Base-by-base conservation (phyloP, 140 eudicot genomes). In the Erigeron philadelphicus region DNA sequence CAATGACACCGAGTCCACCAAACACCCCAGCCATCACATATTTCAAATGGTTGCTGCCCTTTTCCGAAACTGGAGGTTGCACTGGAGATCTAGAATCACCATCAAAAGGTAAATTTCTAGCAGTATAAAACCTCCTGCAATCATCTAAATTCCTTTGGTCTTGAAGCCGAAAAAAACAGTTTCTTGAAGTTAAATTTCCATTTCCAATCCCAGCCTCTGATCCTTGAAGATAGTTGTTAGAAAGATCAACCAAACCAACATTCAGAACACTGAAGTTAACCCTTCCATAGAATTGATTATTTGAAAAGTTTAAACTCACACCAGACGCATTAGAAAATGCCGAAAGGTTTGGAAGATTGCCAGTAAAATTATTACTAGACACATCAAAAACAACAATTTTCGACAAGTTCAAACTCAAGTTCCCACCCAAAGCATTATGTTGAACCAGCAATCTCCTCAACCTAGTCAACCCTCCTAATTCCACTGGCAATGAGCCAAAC, bases 181-280 rank as follows among this genome's bases (percentile, higher is more conserved):
- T 88, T 48, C 63, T 52, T 6, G 83, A 72, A 21, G 17, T 8
- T 8, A 72, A 16, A 70, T 44, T 75, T 19, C 5, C 42, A 54
- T 69, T 46, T 25, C 66, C 65, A 41, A 18, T 7, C 0, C 18
- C 73, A 31, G 82, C 72, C 17, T 67, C 73, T 64, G 43, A 63
- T 12, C 95, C 87, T 44, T 85, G 82, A 44, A 88, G 82, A 81
- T 88, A 88, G 76, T 88, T 88, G 65, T 70, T 74, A 45, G 91
- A 84, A 46, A 88, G 53, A 79, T 88, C 95, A 58, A 88, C 49
- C 19, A 63, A 42, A 61, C n/a, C 44, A 58, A 78, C 19, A 40
- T 54, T 72, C 21, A 68, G 64, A 45, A 65, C 8, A 17, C 16
- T 62, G 58, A 48, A 70, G 63, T 31, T 64, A 9, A 82, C 60